These are phyloP conservation scores for Talaromyces nanjingensis DNA, from an alignment of 495 filamentous ascomycete genomes.

Conservation along the genomic window DNA sequence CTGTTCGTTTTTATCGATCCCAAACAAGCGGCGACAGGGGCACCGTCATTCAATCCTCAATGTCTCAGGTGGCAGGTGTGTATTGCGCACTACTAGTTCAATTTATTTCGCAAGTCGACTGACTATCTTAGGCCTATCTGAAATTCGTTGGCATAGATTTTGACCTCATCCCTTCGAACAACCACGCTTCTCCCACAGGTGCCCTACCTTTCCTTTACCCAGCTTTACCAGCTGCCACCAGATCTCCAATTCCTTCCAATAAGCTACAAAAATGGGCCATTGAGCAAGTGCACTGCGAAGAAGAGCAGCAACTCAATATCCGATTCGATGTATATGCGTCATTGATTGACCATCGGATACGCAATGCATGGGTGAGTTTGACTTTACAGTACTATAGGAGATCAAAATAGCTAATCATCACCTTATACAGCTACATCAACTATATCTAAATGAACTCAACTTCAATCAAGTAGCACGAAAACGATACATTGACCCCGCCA, in stretches of 20 bases:
- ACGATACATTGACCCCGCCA: conserved; percentile 62
- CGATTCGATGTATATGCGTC: conserved; percentile 74
- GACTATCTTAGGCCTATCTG: conserved; percentile 62
- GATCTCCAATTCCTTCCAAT: conserved; percentile 50
- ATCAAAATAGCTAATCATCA: too few relatives aligned
- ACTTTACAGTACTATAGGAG: not conserved
- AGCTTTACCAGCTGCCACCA: conserved; percentile 20
- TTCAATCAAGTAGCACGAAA: conserved; percentile 52
- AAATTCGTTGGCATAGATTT: conserved; percentile 69
- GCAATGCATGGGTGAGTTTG: conserved; percentile 71
- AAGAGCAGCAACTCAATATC: conserved; percentile 47
- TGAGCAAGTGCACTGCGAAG: conserved; percentile 37
- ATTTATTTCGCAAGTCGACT: not conserved
- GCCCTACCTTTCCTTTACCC: conserved; percentile 82
- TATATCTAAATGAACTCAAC: conserved; percentile 69
- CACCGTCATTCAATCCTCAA: conserved; percentile 82
- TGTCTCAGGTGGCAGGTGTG: conserved; percentile 96
- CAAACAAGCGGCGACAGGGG: conserved; percentile 51
- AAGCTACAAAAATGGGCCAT: conserved; percentile 67
- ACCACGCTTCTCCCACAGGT: conserved; percentile 88
- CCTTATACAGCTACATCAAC: conserved; percentile 54
- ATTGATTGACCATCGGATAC: conserved; percentile 72
- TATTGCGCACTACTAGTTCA: not conserved
- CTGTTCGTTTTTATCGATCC: conserved; percentile 75
- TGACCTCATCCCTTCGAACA: conserved; percentile 65